Evolutionary conservation across 2,329 filamentous ascomycete species (phyloP), one percentile per base, ranked within the genome.

Genomic region (Cryphonectria japonica): DNA sequence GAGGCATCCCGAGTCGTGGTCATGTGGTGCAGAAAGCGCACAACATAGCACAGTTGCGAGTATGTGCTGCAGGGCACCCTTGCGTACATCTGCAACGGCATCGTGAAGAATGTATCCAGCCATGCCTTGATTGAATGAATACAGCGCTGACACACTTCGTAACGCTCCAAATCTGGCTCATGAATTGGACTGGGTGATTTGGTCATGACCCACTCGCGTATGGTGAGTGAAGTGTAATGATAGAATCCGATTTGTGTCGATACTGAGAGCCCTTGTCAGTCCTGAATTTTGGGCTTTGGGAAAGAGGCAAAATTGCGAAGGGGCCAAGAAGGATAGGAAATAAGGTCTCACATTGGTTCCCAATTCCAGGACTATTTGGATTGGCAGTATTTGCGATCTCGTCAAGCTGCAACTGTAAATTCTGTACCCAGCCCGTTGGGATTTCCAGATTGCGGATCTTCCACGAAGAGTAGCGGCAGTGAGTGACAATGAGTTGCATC

Each of bases 401-500:
- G 54, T 59, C 54, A 59, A 59, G 26, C 54, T 34, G 54, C 72
- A 57, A 19, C 4, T 52, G 66, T 43, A 73, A 19, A 1, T 52
- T 43, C 9, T 73, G 67, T 26, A 71, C 64, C 39, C 46, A 66
- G 9, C 32, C 39, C 39, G 64, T 46, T n/a, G 64, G 64, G 7
- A 54, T 34, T 9, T 46, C 64, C 11, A 66, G 13, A 22, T 46
- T 60, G 6, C 54, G n/a, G 16, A 29, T 50, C 34, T 29, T 68
- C 61, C 68, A 71, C 9, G 68, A 69, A 2, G 73, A 71, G 32
- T 75, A 68, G 61, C 72, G 68, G 46, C 73, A 67, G 62, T 76
- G 75, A 26, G 76, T 74, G 26, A 75, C 62, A 7, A 77, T 73
- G 5, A 76, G 70, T 60, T 77, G 76, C 71, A 77, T 76, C 34